Evolutionary conservation across 2,329 filamentous ascomycete genomes (phyloP).

Genomic region (Botryosphaeria agaves): DNA sequence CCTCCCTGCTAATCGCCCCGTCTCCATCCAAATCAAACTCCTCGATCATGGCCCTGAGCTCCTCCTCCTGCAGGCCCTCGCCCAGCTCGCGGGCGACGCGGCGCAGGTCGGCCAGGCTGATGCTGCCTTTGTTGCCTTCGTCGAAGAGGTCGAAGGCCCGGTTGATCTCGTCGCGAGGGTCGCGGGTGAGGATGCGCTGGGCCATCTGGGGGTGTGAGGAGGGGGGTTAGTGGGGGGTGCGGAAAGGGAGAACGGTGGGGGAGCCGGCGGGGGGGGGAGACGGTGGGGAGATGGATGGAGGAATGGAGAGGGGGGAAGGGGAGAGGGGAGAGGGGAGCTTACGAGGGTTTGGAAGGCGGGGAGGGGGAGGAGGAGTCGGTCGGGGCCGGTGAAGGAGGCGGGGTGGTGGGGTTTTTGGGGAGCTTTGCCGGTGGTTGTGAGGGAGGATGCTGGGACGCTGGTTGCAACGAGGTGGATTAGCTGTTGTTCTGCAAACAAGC

Average conservation of each 20-base stretch:
- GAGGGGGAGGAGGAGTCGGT: slow-evolving; percentile 53
- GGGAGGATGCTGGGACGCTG: slow-evolving; percentile 7
- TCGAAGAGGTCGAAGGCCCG: slow-evolving; percentile 91
- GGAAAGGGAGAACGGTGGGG: no score
- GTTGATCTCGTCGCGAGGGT: slow-evolving; percentile 80
- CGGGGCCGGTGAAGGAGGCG: slow-evolving; percentile 20
- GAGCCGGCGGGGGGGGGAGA: no score
- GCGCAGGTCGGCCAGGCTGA: slow-evolving; percentile 74
- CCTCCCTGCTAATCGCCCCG: slow-evolving; percentile 50
- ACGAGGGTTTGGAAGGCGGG: slow-evolving; percentile 52
- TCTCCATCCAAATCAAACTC: slow-evolving; percentile 94
- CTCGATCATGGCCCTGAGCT: slow-evolving; percentile 90
- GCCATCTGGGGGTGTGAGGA: slow-evolving; percentile 35
- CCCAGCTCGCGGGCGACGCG: slow-evolving; percentile 81
- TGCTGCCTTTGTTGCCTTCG: slow-evolving; percentile 76
- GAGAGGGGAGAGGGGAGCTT: background rate
- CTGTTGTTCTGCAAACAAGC: no score
- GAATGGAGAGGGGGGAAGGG: background rate
- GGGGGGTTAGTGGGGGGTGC: background rate
- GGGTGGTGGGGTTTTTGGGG: slow-evolving; percentile 6
- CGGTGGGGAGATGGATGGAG: slow-evolving; percentile 4
- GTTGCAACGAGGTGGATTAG: slow-evolving; percentile 15
- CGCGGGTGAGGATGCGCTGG: slow-evolving; percentile 60
- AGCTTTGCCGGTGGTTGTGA: slow-evolving; percentile 11
- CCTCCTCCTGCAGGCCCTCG: slow-evolving; percentile 82